Evolutionary conservation across 2,329 filamentous ascomycete species (phyloP), one percentile per base, ranked within the genome.

Genomic region (Fusarium setosum): DNA sequence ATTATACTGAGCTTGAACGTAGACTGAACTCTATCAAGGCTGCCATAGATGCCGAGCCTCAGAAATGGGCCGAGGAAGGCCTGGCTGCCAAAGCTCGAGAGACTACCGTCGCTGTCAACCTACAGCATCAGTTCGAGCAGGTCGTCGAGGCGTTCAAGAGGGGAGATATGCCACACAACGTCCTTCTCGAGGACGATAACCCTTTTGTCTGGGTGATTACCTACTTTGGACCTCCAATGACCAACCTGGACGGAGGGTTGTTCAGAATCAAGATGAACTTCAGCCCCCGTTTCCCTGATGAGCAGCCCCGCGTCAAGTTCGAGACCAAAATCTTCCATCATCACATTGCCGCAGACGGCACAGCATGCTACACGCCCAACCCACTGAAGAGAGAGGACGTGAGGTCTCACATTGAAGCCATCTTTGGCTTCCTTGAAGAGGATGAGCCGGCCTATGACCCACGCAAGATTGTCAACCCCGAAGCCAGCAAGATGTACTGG

Each of bases 191-290:
- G 26, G 84, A 96, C 65, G 87, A 84, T 35, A 98, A 97, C 71
- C 94, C 95, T 0, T 97, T 97, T 73, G 84, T 95, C 18, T 98
- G 96, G 96, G 78, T 86, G 18, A 76, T 98, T 60, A 96, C 93
- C 2, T 94, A 97, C 75, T 96, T 97, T 74, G 96, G 96, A 23
- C 88, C 90, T 54, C 93, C 94, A 1, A 96, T 96, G 91, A 97
- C 94, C 6, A 94, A 97, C 69, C 86, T 98, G 3, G 95, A 98
- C 70, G 95, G 94, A 15, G 94, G 95, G 3, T 86, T 98, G 61
- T 95, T 98, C 81, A 88, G 88, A 61, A 90, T 97, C 76, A 90
- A 85, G 71, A 83, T 98, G 55, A 84, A 84, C 72, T 90, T 98
- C 72, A 97, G 93, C 71, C 90, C 93, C 6, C 87, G 88, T 6